Evolutionary conservation across 164 flowering plant genomes (phyloP), one percentile per base, ranked within the genome.

Genomic region (Vitis rupestris): DNA sequence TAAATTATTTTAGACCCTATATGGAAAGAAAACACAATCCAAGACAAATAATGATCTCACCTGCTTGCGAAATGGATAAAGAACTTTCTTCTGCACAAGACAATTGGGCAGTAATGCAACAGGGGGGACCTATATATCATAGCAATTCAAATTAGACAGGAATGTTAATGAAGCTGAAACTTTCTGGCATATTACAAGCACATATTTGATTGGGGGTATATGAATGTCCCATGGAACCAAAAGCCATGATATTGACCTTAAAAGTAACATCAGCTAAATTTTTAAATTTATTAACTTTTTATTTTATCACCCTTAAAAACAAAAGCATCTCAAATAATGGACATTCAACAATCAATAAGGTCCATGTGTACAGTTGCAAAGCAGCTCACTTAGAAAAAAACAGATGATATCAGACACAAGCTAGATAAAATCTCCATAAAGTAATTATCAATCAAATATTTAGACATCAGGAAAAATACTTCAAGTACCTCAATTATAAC

Each of bases 61-160:
- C 97, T 95, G 98, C 75, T 89, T 93, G 59, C 98, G 89, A 67
- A 95, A 90, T 31, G 98, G 98, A 54, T 73, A 62, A 65, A 93
- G 98, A 74, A 86, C 90, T 66, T 85, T 86, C 70, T 74, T 37
- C 74, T 89, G 90, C 73, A 95, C 87, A 74, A 95, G 80, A 59
- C 75, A 91, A 76, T 90, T 90, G 37, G 99, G 98, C 52, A 93
- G 70, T 44, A 95, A n/a, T n/a, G 96, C 90, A 80, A 91, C 91
- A 16, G 97, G 96, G 27, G 99, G 97, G 17, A 95, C 91, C 99
- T 95, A 73, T n/a, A 75, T 10, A 68, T 65, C 15, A 12, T 16
- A 67, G 30, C 4, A 58, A 27, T 12, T 7, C 19, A 50, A 10
- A 67, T 66, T 61, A 56, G 58, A 31, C 27, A 65, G 10, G 44